Evolutionary conservation across 2,329 filamentous ascomycete species (phyloP), one percentile per base, ranked within the genome.

Genomic region (Didymella arachidicola): DNA sequence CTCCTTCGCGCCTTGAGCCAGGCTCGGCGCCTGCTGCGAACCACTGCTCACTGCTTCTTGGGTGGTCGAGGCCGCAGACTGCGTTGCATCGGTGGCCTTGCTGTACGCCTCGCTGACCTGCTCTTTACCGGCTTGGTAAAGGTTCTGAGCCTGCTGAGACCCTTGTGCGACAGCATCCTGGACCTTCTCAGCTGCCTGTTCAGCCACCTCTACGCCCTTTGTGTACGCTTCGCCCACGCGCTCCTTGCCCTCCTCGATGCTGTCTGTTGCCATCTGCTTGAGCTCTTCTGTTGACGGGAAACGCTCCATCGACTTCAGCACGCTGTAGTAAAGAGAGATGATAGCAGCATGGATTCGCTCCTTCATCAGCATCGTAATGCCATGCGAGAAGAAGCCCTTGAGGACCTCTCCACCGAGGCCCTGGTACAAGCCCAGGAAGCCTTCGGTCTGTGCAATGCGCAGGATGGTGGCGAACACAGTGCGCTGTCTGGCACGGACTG

Each of bases 301-400:
- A 52, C 73, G 68, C 64, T 77, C 73, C 59, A 79, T 73, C n/a
- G 76, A 61, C 57, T 79, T 79, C n/a, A 90, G 77, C 2, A 89
- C 71, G 7, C 87, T 70, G 65, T 91, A 90, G 77, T 94, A 96
- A 4, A 89, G 68, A 62, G 86, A 86, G 59, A 96, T 85, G 55
- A 96, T 86, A 16, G 88, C 75, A 27, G 85, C 82, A 73, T 96
- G 91, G 8, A 95, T 85, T 5, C 85, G 79, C 55, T 94, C 91
- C 77, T 97, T 97, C 58, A 91, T 87, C 53, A 94, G 80, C 91
- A 96, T 96, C 1, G 92, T 94, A 50, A 93, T 84, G 0, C 93
- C 93, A 69, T 97, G 92, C 22, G 87, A 88, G 69, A 97, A 88
- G 78, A 96, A 96, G 0, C 90, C 90, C 69, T 93, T 93, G 8